These are phyloP conservation scores for Castanopsis chinensis DNA, from an alignment of 306 rosid genomes.

Conservation along the genomic window DNA sequence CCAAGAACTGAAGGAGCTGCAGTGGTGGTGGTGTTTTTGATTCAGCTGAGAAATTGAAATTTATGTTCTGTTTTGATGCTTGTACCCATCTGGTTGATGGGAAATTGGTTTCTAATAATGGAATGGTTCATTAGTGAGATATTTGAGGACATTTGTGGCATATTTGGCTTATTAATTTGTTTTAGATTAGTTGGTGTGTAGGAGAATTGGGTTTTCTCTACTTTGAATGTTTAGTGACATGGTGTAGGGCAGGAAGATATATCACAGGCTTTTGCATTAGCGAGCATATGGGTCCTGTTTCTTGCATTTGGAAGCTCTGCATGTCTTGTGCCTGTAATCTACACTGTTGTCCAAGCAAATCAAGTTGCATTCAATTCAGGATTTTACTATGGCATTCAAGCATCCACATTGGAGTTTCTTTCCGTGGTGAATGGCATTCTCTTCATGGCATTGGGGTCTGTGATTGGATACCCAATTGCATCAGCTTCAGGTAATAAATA, in stretches of 20 bases:
- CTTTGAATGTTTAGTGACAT: constrained; percentile 67
- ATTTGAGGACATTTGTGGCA: neutral
- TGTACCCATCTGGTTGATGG: neutral
- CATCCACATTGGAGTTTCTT: constrained; percentile 40
- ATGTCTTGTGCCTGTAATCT: constrained; percentile 59
- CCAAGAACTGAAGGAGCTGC: neutral
- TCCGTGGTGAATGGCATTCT: constrained; percentile 48
- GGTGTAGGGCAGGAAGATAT: constrained; percentile 99
- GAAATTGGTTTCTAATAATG: neutral
- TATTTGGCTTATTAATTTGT: constrained; percentile 9
- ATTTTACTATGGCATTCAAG: constrained; percentile 41
- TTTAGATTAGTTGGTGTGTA: neutral
- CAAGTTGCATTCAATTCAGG: constrained; percentile 51
- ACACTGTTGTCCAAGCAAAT: constrained; percentile 53
- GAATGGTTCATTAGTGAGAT: no score
- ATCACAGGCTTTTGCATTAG: constrained; percentile 81
- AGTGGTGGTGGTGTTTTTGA: neutral
- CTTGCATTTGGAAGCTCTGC: constrained; percentile 71
- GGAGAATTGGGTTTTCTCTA: constrained; percentile 16
- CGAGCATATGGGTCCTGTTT: constrained; percentile 73
- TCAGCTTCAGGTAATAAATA: constrained; percentile 66
- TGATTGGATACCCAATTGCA: constrained; percentile 69
- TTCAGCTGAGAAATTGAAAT: neutral
- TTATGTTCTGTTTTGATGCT: neutral
- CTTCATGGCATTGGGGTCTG: constrained; percentile 53